Evolutionary conservation across 2,329 filamentous ascomycete species (phyloP), one percentile per base, ranked within the genome.

Genomic region (Cercospora citrullina): DNA sequence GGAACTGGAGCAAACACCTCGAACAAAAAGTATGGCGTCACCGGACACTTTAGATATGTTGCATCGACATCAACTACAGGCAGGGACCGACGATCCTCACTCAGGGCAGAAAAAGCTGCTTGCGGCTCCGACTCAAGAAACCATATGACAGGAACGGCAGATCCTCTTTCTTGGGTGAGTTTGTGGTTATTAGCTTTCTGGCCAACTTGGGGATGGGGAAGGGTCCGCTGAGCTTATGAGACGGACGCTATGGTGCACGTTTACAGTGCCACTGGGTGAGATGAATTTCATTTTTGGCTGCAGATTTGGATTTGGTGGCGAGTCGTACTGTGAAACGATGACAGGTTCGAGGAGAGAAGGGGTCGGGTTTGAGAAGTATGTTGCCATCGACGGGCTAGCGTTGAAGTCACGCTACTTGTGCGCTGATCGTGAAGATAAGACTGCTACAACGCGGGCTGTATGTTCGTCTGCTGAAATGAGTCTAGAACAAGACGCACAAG

Each of bases 51-150:
- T 59, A 36, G 31, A 36, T 31, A 59, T 31, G n/a, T 36, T 36
- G 48, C 48, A 28, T 23, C 28, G 28, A 23, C 30, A 28, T 23
- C 28, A 16, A 36, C 30, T 12, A 59, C 31, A 59, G 18, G 5
- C 30, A 31, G 55, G 55, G 55, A 33, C 30, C 18, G 55, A 59
- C 8, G 31, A 36, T 59, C 28, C 2, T 36, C n/a, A 23, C 28
- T 36, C 28, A n/a, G 31, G 23, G 48, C 21, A 3, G 23, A 48
- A 48, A 53, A 55, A 30, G 48, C 48, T 55, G 30, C 12, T 28
- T 55, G 48, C 23, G 48, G 48, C 48, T 28, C 48, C 48, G 48
- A 55, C 21, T 55, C 48, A 55, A 55, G 48, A 55, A 55, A 55
- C 23, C 23, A 55, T 28, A 53, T 55, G 48, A 30, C 23, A 55